phyloP scores from a whole-genome alignment of 805 yeast species.

The Priceomyces carsonii region DNA sequence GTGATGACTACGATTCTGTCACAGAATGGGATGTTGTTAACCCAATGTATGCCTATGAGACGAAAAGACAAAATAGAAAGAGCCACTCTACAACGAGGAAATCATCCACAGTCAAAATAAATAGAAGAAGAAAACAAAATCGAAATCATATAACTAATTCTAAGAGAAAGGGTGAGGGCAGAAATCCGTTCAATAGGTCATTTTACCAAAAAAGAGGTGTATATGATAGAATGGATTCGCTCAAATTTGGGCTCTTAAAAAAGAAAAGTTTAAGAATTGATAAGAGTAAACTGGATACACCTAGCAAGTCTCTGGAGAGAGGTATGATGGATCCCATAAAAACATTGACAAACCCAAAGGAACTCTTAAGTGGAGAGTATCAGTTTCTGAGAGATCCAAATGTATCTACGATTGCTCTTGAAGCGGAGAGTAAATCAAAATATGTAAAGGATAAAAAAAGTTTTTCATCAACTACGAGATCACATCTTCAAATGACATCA shows the following conservation, averaged over 20 bases:
- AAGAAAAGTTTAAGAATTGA: too few relatives aligned
- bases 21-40: conserved; percentile 18
- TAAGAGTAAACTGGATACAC: too few relatives aligned
- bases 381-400: conserved; percentile 27
- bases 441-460: conserved; percentile 11
- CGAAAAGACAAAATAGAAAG: too few relatives aligned
- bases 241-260: too few relatives aligned
- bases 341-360: conserved; percentile 4
- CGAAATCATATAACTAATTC: too few relatives aligned
- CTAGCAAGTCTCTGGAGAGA: too few relatives aligned
- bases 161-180: too few relatives aligned
- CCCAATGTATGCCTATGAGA: conserved; percentile 11
- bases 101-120: background rate
- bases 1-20: conserved; percentile 11
- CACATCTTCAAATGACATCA: background rate
- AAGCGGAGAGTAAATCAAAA: conserved; percentile 31
- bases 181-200: too few relatives aligned
- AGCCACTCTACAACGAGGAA: background rate
- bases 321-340: too few relatives aligned
- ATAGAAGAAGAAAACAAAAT: too few relatives aligned
- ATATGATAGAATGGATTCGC: too few relatives aligned
- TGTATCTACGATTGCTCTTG: conserved; percentile 30
- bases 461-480: background rate
- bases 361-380: conserved; percentile 10
- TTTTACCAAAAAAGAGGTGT: too few relatives aligned